A percentile compares a stretch with the other conserved stretches of the same genome.
These are phyloP conservation scores for Boletus coccyginus DNA, from an alignment of 768 basidiomycete genomes.

Conservation along the genomic window DNA sequence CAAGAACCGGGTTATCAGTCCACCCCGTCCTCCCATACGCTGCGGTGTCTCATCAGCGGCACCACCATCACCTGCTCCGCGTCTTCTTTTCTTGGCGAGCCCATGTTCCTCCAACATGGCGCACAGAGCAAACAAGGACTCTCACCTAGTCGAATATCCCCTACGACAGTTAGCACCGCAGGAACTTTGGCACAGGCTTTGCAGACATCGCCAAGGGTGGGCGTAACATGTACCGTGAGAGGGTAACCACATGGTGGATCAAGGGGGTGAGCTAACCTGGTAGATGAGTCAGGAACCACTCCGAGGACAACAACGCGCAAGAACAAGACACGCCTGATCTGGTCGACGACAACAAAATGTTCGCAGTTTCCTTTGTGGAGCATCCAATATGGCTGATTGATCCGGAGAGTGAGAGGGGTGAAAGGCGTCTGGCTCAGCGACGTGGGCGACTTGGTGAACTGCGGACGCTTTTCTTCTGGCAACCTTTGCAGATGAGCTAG, in stretches of 20 bases:
- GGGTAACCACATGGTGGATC: constrained; percentile 65
- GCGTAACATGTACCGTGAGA: constrained; percentile 62
- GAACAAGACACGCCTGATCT: constrained; percentile 53
- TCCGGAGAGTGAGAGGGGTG: constrained; percentile 52
- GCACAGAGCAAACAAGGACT: constrained; percentile 73
- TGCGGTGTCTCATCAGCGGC: constrained; percentile 47
- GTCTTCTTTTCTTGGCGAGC: constrained; percentile 42
- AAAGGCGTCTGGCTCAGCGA: constrained; percentile 50
- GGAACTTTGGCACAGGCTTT: constrained; percentile 70
- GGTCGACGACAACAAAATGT: constrained; percentile 70
- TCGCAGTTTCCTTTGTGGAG: constrained; percentile 81
- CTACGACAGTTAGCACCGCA: constrained; percentile 62
- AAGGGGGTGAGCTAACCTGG: constrained; percentile 55
- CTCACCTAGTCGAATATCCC: constrained; percentile 73
- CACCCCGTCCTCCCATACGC: constrained; percentile 16
- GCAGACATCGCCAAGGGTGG: constrained; percentile 59
- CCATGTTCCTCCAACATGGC: constrained; percentile 74
- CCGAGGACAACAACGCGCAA: background rate
- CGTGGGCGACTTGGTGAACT: constrained; percentile 38
- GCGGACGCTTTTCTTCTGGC: constrained; percentile 28
- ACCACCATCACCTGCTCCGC: constrained; percentile 45
- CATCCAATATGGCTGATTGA: constrained; percentile 80
- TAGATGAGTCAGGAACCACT: constrained; percentile 4
- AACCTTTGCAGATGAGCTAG: constrained; percentile 37
- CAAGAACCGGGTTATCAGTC: background rate